phyloP scores from a whole-genome alignment of 2,329 filamentous ascomycete genomes.

The Pseudovirgaria hyperparasitica region DNA sequence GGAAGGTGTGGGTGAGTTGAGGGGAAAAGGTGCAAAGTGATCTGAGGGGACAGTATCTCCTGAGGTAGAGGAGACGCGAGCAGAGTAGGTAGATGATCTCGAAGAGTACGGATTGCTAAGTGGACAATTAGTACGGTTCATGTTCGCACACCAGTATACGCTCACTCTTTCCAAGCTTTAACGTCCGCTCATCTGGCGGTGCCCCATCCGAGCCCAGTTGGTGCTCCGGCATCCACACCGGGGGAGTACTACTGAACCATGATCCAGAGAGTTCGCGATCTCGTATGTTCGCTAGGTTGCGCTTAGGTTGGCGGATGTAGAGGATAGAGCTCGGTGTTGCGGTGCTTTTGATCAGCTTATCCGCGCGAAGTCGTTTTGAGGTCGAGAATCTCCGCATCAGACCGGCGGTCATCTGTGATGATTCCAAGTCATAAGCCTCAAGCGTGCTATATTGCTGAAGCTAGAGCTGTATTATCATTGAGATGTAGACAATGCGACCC shows the following conservation, averaged over 20 bases:
- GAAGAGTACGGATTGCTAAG: slow-evolving; percentile 46
- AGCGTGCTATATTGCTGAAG: not conserved
- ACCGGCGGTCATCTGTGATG: slow-evolving; percentile 27
- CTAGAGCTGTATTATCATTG: not conserved
- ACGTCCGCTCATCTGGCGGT: slow-evolving; percentile 44
- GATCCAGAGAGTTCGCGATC: slow-evolving; percentile 19
- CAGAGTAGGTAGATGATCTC: slow-evolving; percentile 48
- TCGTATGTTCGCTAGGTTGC: slow-evolving; percentile 19
- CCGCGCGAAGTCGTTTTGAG: slow-evolving; percentile 23
- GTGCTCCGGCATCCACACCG: slow-evolving; percentile 12
- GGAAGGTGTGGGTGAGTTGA: slow-evolving; percentile 80
- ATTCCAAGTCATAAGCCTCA: slow-evolving; percentile 17
- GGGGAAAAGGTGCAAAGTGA: slow-evolving; percentile 51
- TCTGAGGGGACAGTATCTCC: slow-evolving; percentile 48
- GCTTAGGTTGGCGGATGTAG: slow-evolving; percentile 20
- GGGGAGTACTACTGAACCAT: slow-evolving; percentile 32
- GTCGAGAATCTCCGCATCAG: slow-evolving; percentile 34
- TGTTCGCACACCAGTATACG: slow-evolving; percentile 2
- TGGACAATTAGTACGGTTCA: slow-evolving; percentile 3
- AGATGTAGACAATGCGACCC: not conserved
- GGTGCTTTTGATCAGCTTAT: slow-evolving; percentile 9
- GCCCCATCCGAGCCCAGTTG: slow-evolving; percentile 27
- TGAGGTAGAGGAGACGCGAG: slow-evolving; percentile 48
- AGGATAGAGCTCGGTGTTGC: slow-evolving; percentile 14
- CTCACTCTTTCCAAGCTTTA: slow-evolving; percentile 51